Evolutionary conservation across 768 basidiomycete genomes (phyloP).

Genomic region (Phaffia australis): DNA sequence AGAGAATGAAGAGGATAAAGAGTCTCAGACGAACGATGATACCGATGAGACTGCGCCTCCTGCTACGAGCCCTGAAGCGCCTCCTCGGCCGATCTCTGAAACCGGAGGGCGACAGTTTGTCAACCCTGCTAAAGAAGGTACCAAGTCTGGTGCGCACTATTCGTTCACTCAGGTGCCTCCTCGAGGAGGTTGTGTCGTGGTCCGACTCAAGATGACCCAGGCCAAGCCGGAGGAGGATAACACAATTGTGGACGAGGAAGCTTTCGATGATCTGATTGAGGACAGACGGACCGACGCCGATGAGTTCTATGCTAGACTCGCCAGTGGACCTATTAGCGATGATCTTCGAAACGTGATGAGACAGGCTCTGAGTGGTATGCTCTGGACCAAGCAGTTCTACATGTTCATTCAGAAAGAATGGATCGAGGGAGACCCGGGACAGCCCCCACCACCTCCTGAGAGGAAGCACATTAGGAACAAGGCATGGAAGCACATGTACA

Average conservation of each 20-base stretch:
- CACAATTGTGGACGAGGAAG: constrained; percentile 72
- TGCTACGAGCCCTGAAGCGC: constrained; percentile 33
- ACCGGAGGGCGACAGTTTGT: constrained; percentile 48
- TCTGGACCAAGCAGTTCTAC: constrained; percentile 98
- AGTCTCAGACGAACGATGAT: neutral
- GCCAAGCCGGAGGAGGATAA: constrained; percentile 59
- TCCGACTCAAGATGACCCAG: constrained; percentile 83
- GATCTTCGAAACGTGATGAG: constrained; percentile 93
- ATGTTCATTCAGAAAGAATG: constrained; percentile 92
- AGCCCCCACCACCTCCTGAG: constrained; percentile 85
- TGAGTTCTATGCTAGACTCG: constrained; percentile 80
- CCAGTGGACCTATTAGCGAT: constrained; percentile 73
- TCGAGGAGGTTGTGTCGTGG: constrained; percentile 86
- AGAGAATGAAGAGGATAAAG: neutral
- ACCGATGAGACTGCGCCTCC: constrained; percentile 3
- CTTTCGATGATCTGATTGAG: constrained; percentile 81
- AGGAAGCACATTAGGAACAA: constrained; percentile 73
- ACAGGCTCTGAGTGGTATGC: constrained; percentile 90
- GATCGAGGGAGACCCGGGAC: constrained; percentile 89
- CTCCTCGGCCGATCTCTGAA: constrained; percentile 7
- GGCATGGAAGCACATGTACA: constrained; percentile 91
- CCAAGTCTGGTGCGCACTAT: constrained; percentile 90
- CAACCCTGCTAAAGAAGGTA: constrained; percentile 76
- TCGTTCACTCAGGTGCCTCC: constrained; percentile 74
- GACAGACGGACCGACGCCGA: constrained; percentile 86